phyloP scores from a whole-genome alignment of 169 alveolate species.

The Eimeria nieschulzi region DNA sequence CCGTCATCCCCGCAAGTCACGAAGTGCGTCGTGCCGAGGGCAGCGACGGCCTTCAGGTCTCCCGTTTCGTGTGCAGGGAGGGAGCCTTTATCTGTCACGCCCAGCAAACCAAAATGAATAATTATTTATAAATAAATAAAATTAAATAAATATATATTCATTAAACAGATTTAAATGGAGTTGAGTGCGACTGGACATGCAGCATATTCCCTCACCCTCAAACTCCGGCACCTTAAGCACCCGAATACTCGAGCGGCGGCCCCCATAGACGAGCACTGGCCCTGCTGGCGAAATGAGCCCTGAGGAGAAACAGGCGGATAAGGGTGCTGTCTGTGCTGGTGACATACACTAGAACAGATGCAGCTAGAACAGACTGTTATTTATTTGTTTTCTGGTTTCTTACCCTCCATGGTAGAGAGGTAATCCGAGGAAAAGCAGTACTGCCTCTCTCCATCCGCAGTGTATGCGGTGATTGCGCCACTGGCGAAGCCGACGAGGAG shows the following conservation, averaged over 20 bases:
- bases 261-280: constrained; percentile 31
- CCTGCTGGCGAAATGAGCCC: constrained; percentile 31
- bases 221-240: constrained; percentile 39
- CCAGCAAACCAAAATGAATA: background rate
- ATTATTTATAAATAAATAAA: background rate
- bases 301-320: background rate
- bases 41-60: background rate
- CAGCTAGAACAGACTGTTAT: too few relatives aligned
- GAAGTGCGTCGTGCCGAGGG: background rate
- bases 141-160: too few relatives aligned
- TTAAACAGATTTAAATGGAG: background rate
- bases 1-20: constrained; percentile 37
- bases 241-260: background rate
- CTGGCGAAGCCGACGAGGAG: constrained; percentile 29
- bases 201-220: background rate
- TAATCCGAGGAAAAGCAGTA: constrained; percentile 33
- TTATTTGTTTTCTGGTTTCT: too few relatives aligned
- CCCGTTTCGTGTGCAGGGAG: constrained; percentile 28
- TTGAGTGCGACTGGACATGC: too few relatives aligned
- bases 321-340: too few relatives aligned
- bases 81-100: background rate
- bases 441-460: constrained; percentile 21
- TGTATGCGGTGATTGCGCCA: constrained; percentile 17
- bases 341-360: too few relatives aligned
- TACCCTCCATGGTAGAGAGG: constrained; percentile 30